Evolutionary conservation across 2,329 filamentous ascomycete genomes (phyloP), one percentile per base, ranked within the genome.

Genomic region (Fusarium caatingaense): DNA sequence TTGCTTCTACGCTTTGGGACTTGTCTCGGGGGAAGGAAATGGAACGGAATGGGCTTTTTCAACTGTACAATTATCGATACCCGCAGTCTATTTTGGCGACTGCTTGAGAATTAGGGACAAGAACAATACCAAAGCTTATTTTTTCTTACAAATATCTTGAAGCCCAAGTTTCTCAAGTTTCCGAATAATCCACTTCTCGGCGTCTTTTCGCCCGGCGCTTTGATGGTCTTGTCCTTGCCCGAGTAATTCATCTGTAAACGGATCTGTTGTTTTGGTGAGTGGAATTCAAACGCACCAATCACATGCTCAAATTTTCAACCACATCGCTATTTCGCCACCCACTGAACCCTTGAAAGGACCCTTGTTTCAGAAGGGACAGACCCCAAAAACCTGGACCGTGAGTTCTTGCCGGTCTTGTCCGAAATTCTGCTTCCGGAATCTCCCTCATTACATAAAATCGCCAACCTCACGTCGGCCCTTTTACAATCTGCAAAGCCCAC

Each of bases 401-500:
- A n/a, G 32, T 16, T 12, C 49, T 32, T 37, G 34, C 72, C 71
- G 72, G 40, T n/a, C 40, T 57, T 60, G 45, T 41, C 72, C 72
- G 69, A 32, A 27, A n/a, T n/a, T n/a, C n/a, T n/a, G n/a, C n/a
- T n/a, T 11, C 72, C 72, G 64, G 54, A 18, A 66, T 64, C 62
- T 71, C 59, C 73, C 66, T 66, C 53, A 82, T 66, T 61, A 72
- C 63, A 61, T 66, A 66, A 62, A 34, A 40, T 49, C 27, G 62
- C 53, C 45, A 58, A 66, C 53, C 28, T 51, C 56, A 46, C 45
- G 45, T 59, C 78, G 58, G 83, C 80, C 82, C 85, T 84, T 77
- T 28, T 60, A 27, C 55, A 44, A 9, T 23, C 76, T 72, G 60
- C 77, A 62, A 86, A 86, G 37, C 83, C 84, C 62, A 86, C 80